Evolutionary conservation across 2,329 filamentous ascomycete genomes (phyloP).

Genomic region (Eutypa lata): DNA sequence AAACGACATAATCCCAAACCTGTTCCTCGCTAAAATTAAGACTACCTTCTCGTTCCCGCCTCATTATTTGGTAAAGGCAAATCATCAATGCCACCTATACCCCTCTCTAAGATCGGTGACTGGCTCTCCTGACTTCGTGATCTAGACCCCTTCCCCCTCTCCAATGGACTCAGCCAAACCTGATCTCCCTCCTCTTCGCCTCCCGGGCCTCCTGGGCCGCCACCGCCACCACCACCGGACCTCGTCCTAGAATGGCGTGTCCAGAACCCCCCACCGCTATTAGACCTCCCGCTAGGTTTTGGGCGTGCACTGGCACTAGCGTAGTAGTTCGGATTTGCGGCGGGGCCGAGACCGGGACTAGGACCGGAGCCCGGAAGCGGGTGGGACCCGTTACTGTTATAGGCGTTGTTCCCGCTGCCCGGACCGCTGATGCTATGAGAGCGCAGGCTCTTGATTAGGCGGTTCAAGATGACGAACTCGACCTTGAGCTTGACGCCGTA

Average conservation of each 20-base stretch:
- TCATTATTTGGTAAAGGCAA: too few relatives aligned
- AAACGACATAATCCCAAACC: too few relatives aligned
- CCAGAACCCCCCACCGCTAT: neutral
- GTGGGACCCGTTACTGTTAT: neutral
- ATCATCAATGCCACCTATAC: neutral
- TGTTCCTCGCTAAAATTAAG: too few relatives aligned
- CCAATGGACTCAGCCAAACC: neutral
- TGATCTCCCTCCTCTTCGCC: neutral
- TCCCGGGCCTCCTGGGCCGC: neutral
- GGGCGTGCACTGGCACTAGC: too few relatives aligned
- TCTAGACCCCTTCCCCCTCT: neutral
- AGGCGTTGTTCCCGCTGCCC: neutral
- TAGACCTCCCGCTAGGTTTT: neutral
- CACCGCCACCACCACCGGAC: neutral
- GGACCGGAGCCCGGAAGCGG: neutral
- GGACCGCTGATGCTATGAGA: neutral
- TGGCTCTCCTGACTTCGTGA: neutral
- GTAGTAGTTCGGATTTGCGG: neutral
- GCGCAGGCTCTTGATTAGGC: slow-evolving; percentile 23
- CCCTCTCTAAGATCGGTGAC: neutral
- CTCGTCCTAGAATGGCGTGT: neutral
- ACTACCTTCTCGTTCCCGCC: too few relatives aligned
- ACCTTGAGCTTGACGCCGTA: slow-evolving; percentile 34
- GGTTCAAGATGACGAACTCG: slow-evolving; percentile 32
- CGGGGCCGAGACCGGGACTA: neutral